A percentile compares a stretch with the other conserved stretches of the same genome.
These are phyloP conservation scores for Rhodamnia rubescens DNA, from an alignment of 345 rosid species.

Conservation along the genomic window DNA sequence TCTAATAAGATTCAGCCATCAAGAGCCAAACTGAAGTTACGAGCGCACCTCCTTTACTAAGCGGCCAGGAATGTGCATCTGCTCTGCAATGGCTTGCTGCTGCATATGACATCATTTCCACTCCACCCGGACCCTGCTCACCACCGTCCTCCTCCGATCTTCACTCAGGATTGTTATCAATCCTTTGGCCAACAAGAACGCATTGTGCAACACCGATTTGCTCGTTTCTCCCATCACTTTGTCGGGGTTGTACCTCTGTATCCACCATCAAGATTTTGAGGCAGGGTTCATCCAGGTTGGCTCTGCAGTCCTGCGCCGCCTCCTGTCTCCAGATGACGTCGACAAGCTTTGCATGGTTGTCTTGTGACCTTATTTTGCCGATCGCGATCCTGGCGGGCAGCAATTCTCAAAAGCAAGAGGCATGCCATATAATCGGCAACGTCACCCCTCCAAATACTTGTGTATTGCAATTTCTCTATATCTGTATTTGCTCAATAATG, in stretches of 20 bases:
- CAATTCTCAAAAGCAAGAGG: not conserved
- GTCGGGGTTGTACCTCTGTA: not conserved
- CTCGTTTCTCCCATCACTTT: not conserved
- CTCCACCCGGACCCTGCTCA: not conserved
- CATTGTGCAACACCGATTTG: not conserved
- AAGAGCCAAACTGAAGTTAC: not conserved
- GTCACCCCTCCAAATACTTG: not conserved
- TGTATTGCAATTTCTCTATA: not conserved
- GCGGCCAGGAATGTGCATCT: not conserved
- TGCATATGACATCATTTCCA: not conserved
- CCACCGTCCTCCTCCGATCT: not conserved
- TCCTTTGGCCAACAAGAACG: not conserved
- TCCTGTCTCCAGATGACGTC: not conserved
- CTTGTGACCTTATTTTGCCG: not conserved
- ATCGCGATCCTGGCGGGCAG: not conserved
- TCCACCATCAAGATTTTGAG: not conserved
- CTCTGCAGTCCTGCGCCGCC: not conserved
- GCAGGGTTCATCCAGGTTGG: not conserved
- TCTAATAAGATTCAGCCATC: not conserved
- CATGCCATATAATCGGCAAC: not conserved
- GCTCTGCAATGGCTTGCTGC: not conserved
- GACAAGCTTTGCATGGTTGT: not conserved
- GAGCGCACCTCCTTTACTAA: not conserved
- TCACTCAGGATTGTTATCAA: not conserved
- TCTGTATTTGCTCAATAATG: rapidly evolving